Base-by-base conservation (phyloP, 768 basidiomycete species). In the Pluteus cervinus region DNA sequence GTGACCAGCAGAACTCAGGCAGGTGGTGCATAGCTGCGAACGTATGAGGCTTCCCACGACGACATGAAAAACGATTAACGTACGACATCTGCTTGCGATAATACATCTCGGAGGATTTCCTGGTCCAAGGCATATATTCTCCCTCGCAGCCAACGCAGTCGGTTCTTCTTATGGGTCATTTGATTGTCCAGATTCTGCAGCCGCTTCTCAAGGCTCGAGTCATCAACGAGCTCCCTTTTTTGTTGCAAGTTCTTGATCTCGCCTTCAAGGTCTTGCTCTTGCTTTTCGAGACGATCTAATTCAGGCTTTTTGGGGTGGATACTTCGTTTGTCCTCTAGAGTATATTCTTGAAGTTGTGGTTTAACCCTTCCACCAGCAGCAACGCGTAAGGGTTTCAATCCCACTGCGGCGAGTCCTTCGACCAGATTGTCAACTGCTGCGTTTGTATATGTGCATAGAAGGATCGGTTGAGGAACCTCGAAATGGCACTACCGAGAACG, bases 381-480 rank as follows among this genome's bases (percentile, higher is more conserved):
- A 15, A 91, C 69, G 2, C 93, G 84, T 1, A 94, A 60, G 2
- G 91, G 81, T 44, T 77, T 79, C 31, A 93, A 56, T 3, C 77
- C 75, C 1, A 71, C 65, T 5, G 61, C 57, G 7, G 66, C 68
- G 17, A 92, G 66, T 0, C 86, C 86, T 51, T 84, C 80, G 24
- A 92, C 77, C 7, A 96, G 76, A 47, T 93, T 88, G 54, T 96
- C 91, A 14, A 93, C 89, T 0, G 93, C 91, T 14, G 79, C 86
- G 48, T 96, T 93, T 26, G 93, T 96, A 53, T 87, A 94, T 0
- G 92, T 92, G 56, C 87, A 88, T n/a, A 94, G 83, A 10, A 97
- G 73, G 26, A 94, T 66, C 1, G 90, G 90, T 24, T 85, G 75
- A 4, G 86, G 76, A 7, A 93, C 79, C 55, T 83, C 69, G 55